Evolutionary conservation across 768 basidiomycete genomes (phyloP), one percentile per base, ranked within the genome.

Genomic region (Chlorophyllum brunneum): DNA sequence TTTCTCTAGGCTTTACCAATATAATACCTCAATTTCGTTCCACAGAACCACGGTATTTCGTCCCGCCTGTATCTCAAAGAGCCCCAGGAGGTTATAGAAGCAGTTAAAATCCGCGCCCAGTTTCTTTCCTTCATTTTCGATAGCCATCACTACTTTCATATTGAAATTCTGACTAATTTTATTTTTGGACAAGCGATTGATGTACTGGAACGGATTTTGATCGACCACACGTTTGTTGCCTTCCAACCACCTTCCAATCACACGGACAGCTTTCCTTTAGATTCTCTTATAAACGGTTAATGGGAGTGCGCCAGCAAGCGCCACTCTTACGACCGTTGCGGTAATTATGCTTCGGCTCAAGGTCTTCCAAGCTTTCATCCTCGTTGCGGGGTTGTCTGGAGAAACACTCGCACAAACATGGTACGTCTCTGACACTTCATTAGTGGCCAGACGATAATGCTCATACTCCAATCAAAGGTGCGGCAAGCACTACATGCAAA

Each of bases 401-500:
- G 13, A 40, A 13, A 26, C 48, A 9, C 23, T 52, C 6, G 51
- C 41, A 20, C 51, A 52, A 24, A 52, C 51, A 44, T 52, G 51
- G 51, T 52, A 15, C 4, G 11, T 43, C 16, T 26, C 30, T 24
- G 9, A 13, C 4, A 9, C 33, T 26, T 48, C 18, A 5, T n/a
- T n/a, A n/a, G 24, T 11, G 15, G 10, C 5, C 41, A 3, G 13
- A 18, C 8, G 2, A 13, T 33, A 18, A 22, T 46, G 18, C 18
- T 11, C 30, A 46, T 16, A 36, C 13, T 36, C 11, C 34, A n/a
- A 36, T 36, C 16, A 36, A 15, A 55, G 54, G 54, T 56, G 56
- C 27, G 56, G 56, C 26, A 56, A 56, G 29, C 40, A 56, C 46
- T 56, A 56, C 36, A 56, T 56, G 56, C 6, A 24, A n/a, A 52